Conservation (phyloP, 2,329 filamentous ascomycete species). For the Ophiocordyceps robertsii region DNA sequence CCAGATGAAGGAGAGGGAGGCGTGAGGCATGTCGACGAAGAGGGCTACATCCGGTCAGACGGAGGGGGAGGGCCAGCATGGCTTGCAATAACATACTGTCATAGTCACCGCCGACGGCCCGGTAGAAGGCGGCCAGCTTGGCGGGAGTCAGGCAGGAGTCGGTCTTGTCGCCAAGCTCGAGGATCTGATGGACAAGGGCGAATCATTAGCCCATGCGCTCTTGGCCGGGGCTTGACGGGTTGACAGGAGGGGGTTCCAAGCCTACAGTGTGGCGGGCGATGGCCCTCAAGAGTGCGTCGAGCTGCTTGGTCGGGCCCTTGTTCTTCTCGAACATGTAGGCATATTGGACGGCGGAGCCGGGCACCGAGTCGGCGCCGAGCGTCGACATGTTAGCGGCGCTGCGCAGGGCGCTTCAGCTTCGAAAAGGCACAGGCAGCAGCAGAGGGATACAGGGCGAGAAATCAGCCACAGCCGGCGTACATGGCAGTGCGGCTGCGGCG, state of each 20-base stretch:
- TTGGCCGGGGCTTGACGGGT: no score
- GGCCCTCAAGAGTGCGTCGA: constrained; percentile 55
- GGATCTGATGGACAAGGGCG: constrained; percentile 26
- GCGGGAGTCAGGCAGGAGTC: constrained; percentile 43
- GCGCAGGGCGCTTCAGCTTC: no score
- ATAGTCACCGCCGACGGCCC: constrained; percentile 60
- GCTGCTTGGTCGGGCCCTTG: constrained; percentile 52
- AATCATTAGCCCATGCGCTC: neutral
- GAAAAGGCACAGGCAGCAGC: no score
- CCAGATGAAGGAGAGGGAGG: constrained; percentile 83
- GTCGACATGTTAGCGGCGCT: constrained; percentile 7
- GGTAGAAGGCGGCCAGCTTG: constrained; percentile 68
- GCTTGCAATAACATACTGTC: constrained; percentile 35
- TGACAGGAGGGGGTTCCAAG: neutral
- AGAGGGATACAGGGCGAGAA: no score
- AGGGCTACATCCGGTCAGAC: constrained; percentile 33
- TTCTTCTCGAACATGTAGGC: constrained; percentile 54
- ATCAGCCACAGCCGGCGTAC: no score
- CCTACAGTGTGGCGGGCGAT: constrained; percentile 60
- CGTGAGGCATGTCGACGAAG: constrained; percentile 61
- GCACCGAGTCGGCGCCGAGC: constrained; percentile 9
- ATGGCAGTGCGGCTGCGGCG: no score
- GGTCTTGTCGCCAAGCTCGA: constrained; percentile 43
- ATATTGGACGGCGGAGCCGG: constrained; percentile 29
- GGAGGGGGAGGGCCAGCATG: neutral